phyloP scores from a whole-genome alignment of 176 grass and related monocot species.

The Carex littledalei region DNA sequence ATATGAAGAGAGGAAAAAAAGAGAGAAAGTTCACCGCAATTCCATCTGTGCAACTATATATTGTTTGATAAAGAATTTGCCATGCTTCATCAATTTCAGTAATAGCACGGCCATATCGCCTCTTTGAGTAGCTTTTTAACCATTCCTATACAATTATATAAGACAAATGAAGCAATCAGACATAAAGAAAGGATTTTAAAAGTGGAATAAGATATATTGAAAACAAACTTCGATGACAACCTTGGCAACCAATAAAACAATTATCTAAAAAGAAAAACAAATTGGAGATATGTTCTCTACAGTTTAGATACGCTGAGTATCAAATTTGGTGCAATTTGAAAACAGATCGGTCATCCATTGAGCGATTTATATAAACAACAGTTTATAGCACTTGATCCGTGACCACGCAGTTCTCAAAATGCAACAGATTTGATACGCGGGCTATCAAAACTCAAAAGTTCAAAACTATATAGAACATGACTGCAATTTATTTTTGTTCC shows the following conservation, averaged over 20 bases:
- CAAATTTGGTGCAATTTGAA: not conserved
- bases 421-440: not conserved
- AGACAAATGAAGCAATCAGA: not conserved
- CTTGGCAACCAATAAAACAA: not conserved
- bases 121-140: conserved; percentile 71
- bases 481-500: not conserved
- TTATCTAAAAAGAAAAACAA: not conserved
- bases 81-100: conserved; percentile 58
- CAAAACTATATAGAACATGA: not conserved
- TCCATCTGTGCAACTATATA: conserved; percentile 99
- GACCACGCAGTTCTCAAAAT: not conserved
- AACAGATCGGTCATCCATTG: not conserved
- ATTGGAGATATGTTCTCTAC: not conserved
- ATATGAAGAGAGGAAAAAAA: not conserved
- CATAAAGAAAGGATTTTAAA: not conserved
- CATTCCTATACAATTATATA: conserved; percentile 45
- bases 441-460: not conserved
- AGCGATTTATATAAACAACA: not conserved
- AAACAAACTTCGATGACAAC: not conserved
- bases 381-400: not conserved
- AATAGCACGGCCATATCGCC: conserved; percentile 69
- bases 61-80: conserved; percentile 72
- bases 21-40: conserved; percentile 53
- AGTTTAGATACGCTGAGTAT: not conserved
- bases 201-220: not conserved